These are phyloP conservation scores for Oryza coarctata DNA, from an alignment of 176 grass and related monocot genomes.

Conservation along the genomic window DNA sequence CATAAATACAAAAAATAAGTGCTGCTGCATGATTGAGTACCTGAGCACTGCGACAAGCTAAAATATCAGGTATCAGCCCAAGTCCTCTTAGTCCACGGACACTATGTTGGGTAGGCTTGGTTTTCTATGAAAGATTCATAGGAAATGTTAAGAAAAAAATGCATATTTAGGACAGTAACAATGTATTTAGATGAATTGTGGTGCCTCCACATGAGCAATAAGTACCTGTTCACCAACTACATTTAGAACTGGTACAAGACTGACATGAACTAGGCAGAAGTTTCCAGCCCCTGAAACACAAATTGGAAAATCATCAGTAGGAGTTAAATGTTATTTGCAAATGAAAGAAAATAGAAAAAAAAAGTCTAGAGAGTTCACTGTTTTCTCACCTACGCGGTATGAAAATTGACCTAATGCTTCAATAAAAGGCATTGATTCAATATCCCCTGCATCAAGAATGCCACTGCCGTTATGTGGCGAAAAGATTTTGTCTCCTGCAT, in stretches of 20 bases:
- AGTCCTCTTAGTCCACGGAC: conserved; percentile 90
- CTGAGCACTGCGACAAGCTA: conserved; percentile 90
- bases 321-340: neutral
- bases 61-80: conserved; percentile 89
- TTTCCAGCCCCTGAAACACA: conserved; percentile 70
- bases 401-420: conserved; percentile 99
- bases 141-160: conserved; percentile 24
- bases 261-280: conserved; percentile 97
- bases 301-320: conserved; percentile 20
- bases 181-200: conserved; percentile 8
- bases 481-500: conserved; percentile 53
- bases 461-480: conserved; percentile 52
- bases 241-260: conserved; percentile 92
- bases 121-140: conserved; percentile 67
- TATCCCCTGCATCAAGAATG: conserved; percentile 89
- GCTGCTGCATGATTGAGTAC: conserved; percentile 29
- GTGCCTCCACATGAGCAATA: conserved; percentile 1
- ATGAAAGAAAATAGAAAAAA: conserved; percentile 13
- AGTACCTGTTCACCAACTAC: conserved; percentile 97
- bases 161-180: neutral
- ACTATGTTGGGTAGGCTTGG: conserved; percentile 97
- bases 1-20: neutral
- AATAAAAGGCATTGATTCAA: conserved; percentile 99
- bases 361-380: neutral
- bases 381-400: conserved; percentile 79